A percentile compares a stretch with the other conserved stretches of the same genome.
These are phyloP conservation scores for Podospora conica DNA, from an alignment of 495 filamentous ascomycete genomes.

Conservation along the genomic window DNA sequence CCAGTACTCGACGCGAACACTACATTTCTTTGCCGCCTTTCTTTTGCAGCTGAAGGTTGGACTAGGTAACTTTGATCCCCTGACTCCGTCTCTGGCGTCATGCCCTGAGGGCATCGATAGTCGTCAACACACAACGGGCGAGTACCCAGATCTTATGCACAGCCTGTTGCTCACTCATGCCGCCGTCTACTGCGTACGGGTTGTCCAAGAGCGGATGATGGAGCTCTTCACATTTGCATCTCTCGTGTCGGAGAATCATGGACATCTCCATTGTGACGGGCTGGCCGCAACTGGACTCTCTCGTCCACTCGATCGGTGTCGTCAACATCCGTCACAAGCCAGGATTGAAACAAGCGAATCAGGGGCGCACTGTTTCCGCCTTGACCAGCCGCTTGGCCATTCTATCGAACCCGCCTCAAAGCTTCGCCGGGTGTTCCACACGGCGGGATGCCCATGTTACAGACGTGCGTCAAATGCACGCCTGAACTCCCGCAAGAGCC, in stretches of 20 bases:
- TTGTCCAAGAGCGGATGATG: background rate
- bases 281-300: constrained; percentile 6
- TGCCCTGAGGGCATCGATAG: background rate
- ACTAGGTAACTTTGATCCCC: background rate
- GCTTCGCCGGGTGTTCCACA: constrained; percentile 34
- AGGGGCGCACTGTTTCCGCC: constrained; percentile 26
- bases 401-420: constrained; percentile 9
- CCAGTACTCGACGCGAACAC: no score
- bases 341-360: constrained; percentile 29
- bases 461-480: constrained; percentile 41
- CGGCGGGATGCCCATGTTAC: constrained; percentile 32
- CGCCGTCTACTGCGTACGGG: background rate
- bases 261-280: background rate
- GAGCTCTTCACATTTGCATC: background rate
- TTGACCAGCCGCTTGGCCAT: constrained; percentile 15
- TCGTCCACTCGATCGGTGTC: constrained; percentile 6
- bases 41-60: background rate
- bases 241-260: background rate
- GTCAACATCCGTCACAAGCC: constrained; percentile 17
- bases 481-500: constrained; percentile 21
- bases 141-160: no score
- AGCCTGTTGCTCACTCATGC: no score
- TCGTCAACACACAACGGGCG: no score
- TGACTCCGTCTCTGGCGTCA: background rate
- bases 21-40: background rate